phyloP scores from a whole-genome alignment of 768 basidiomycete genomes.

The Psilocybe cubensis region DNA sequence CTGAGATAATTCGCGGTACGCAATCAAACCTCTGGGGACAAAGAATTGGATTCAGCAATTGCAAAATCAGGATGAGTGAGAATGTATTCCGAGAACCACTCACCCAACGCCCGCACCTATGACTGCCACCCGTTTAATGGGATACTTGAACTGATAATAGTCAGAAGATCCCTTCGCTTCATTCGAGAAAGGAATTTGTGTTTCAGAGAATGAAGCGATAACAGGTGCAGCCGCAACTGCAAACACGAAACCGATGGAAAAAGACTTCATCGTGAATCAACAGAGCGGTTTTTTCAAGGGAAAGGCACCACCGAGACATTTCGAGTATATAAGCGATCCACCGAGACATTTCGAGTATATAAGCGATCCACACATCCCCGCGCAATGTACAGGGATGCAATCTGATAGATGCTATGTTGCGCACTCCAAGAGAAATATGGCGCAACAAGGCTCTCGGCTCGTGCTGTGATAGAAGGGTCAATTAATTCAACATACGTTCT shows the following conservation, averaged over 20 bases:
- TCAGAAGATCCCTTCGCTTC: slow-evolving; percentile 6
- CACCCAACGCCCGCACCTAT: slow-evolving; percentile 45
- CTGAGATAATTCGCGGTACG: slow-evolving; percentile 36
- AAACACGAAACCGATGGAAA: slow-evolving; percentile 1
- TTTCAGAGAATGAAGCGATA: slow-evolving; percentile 1
- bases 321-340: too few relatives aligned
- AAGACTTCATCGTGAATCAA: slow-evolving; percentile 11
- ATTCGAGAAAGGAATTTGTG: slow-evolving; percentile 4
- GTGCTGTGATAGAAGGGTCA: neutral
- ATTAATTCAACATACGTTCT: neutral
- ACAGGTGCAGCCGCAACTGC: slow-evolving; percentile 5
- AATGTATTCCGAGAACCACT: slow-evolving; percentile 9
- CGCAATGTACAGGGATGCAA: neutral
- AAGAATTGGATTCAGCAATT: neutral
- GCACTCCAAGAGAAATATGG: slow-evolving; percentile 17
- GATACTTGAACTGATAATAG: slow-evolving; percentile 39
- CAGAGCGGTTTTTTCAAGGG: too few relatives aligned
- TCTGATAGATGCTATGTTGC: slow-evolving; percentile 8
- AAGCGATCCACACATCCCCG: neutral
- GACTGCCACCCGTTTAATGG: slow-evolving; percentile 40
- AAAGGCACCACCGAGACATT: too few relatives aligned
- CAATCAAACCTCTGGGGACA: slow-evolving; percentile 34
- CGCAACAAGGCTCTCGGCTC: too few relatives aligned
- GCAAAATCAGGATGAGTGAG: neutral
- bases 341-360: neutral